Conservation (phyloP, 768 basidiomycete genomes). For the Naganishia vaughanmartiniae region DNA sequence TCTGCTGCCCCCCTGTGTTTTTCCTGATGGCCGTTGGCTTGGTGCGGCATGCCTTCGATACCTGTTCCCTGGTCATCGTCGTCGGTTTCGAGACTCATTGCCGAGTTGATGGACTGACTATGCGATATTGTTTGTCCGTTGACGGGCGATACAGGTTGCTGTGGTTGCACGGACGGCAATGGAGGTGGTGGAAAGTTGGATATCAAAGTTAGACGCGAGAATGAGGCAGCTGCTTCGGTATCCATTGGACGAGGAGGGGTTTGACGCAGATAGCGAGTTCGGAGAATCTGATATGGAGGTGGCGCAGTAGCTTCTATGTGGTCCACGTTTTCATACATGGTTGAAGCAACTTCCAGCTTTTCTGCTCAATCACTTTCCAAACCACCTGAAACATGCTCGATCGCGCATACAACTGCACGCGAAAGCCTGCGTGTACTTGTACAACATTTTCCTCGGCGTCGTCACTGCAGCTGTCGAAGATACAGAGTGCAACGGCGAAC, state of each 20-base stretch:
- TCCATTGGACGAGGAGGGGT: background rate
- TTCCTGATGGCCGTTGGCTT: background rate
- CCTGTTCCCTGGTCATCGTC: background rate
- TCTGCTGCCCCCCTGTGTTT: background rate
- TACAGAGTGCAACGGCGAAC: too few species aligned
- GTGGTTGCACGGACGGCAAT: background rate
- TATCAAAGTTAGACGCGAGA: conserved; percentile 10
- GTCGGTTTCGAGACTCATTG: conserved; percentile 7
- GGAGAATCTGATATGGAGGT: background rate
- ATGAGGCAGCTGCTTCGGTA: conserved; percentile 8
- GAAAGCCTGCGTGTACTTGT: too few species aligned
- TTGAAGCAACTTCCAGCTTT: conserved; percentile 17
- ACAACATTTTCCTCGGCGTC: too few species aligned
- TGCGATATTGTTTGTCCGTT: conserved; percentile 18
- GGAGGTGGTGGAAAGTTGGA: conserved; percentile 22
- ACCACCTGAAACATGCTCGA: conserved; percentile 12
- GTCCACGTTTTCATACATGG: background rate
- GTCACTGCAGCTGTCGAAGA: too few species aligned
- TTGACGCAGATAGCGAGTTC: background rate
- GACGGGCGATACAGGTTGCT: background rate
- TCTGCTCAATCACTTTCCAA: background rate
- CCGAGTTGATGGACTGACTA: conserved; percentile 11
- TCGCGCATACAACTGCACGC: too few species aligned
- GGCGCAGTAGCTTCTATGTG: too few species aligned
- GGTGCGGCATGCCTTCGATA: background rate